A percentile compares a stretch with the other conserved stretches of the same genome.
Evolutionary conservation across 306 rosid species (phyloP).

Genomic region (Cicer chorassanicum): DNA sequence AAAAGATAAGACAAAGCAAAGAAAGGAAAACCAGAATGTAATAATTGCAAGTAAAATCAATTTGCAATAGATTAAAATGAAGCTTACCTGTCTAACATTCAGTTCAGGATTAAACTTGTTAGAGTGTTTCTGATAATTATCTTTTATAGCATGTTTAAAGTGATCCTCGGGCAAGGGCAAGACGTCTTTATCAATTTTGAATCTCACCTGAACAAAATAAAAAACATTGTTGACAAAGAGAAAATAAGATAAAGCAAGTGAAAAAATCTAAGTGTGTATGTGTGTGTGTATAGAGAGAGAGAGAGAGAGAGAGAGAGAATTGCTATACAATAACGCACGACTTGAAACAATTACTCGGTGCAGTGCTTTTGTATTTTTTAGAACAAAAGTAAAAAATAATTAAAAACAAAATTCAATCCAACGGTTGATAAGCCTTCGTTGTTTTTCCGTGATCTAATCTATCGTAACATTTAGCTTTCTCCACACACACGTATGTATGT

Average conservation of each 20-base stretch:
- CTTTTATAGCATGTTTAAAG: conserved; percentile 52
- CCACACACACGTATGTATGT: too few relatives aligned
- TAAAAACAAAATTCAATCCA: too few relatives aligned
- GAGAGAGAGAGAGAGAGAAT: too few relatives aligned
- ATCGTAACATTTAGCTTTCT: too few relatives aligned
- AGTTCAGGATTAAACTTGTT: conserved; percentile 56
- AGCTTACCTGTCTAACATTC: conserved; percentile 49
- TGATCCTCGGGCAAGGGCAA: conserved; percentile 53
- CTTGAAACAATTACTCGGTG: too few relatives aligned
- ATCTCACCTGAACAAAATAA: conserved; percentile 50
- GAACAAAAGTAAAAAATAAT: too few relatives aligned
- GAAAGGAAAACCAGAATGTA: conserved; percentile 1
- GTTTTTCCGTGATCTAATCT: too few relatives aligned
- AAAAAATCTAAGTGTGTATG: too few relatives aligned
- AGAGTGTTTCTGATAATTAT: conserved; percentile 52
- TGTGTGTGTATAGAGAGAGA: too few relatives aligned
- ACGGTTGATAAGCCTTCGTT: too few relatives aligned
- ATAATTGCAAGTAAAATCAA: conserved; percentile 9
- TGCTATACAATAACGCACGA: too few relatives aligned
- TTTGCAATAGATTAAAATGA: conserved; percentile 26
- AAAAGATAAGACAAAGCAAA: background rate
- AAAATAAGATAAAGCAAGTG: background rate
- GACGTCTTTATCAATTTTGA: conserved; percentile 51
- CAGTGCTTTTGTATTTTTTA: too few relatives aligned
- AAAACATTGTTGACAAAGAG: conserved; percentile 1